phyloP scores from a whole-genome alignment of 805 yeast species.

The Wickerhamomyces silvicola region DNA sequence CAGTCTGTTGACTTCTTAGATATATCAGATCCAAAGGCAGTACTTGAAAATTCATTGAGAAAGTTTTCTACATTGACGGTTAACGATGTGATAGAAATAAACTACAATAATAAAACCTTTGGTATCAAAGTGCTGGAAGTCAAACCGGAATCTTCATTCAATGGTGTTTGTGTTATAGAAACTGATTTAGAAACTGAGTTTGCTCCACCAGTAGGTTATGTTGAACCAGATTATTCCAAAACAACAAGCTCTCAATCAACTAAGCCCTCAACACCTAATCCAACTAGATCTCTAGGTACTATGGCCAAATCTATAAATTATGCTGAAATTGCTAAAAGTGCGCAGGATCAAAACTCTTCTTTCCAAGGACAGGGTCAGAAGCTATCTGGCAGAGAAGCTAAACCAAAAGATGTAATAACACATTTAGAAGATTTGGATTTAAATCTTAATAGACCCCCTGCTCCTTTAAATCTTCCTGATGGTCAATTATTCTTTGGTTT shows the following conservation, averaged over 20 bases:
- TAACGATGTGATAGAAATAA: conserved; percentile 76
- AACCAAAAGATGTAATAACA: conserved; percentile 7
- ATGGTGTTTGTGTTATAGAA: conserved; percentile 89
- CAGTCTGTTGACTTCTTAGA: conserved; percentile 91
- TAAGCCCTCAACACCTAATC: conserved; percentile 12
- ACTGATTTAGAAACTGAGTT: conserved; percentile 96
- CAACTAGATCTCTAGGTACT: conserved; percentile 47
- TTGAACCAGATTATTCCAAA: conserved; percentile 69
- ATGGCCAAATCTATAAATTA: conserved; percentile 75
- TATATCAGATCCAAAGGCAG: conserved; percentile 94
- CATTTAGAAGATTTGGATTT: conserved; percentile 33
- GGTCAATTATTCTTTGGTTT: conserved; percentile 93
- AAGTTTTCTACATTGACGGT: conserved; percentile 84
- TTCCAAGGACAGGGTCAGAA: conserved; percentile 66
- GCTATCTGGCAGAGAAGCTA: conserved; percentile 53
- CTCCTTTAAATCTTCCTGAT: conserved; percentile 65
- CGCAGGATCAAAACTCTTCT: conserved; percentile 22
- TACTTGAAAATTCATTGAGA: conserved; percentile 83
- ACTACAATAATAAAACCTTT: conserved; percentile 72
- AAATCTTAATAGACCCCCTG: conserved; percentile 58
- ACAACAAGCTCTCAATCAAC: background rate
- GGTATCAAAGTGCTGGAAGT: conserved; percentile 82
- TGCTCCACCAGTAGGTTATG: conserved; percentile 98
- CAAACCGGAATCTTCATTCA: conserved; percentile 60
- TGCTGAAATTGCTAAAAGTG: conserved; percentile 46